These are phyloP conservation scores for Talaromyces sp. DNA, from an alignment of 2,329 filamentous ascomycete species.

Conservation along the genomic window DNA sequence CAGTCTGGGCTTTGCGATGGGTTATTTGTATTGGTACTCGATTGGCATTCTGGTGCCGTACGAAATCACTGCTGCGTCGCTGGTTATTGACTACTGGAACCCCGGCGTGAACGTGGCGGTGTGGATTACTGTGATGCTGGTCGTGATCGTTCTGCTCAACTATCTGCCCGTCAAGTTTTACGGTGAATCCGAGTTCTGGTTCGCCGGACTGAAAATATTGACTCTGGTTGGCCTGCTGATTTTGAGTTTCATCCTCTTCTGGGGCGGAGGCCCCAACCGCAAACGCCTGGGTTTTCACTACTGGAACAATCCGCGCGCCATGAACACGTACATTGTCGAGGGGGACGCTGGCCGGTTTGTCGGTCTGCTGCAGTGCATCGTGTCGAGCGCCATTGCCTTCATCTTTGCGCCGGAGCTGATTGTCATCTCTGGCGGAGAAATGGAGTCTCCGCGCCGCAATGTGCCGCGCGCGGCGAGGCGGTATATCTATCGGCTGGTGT, in stretches of 20 bases:
- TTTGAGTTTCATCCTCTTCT: constrained; percentile 52
- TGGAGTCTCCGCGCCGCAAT: constrained; percentile 54
- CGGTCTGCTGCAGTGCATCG: constrained; percentile 47
- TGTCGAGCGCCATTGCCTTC: constrained; percentile 51
- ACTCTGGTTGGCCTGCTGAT: constrained; percentile 49
- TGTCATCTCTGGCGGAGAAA: constrained; percentile 54
- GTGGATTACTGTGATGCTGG: constrained; percentile 54
- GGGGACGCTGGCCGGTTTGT: constrained; percentile 49
- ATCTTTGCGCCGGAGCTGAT: constrained; percentile 53
- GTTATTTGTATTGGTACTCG: constrained; percentile 46
- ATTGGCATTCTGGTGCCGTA: constrained; percentile 45
- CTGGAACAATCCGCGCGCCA: constrained; percentile 45
- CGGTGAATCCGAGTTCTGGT: constrained; percentile 53
- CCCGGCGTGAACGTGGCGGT: constrained; percentile 39
- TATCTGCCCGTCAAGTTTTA: constrained; percentile 46
- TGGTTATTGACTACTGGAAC: constrained; percentile 62
- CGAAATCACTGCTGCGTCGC: constrained; percentile 61
- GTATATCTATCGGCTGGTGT: constrained; percentile 58
- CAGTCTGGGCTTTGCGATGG: constrained; percentile 39
- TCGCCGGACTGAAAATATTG: constrained; percentile 48
- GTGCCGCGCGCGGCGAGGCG: constrained; percentile 55
- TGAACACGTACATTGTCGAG: constrained; percentile 43
- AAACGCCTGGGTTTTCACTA: constrained; percentile 49
- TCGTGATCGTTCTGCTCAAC: constrained; percentile 51
- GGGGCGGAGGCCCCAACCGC: constrained; percentile 46